These are phyloP conservation scores for Botrytis squamosa DNA, from an alignment of 2,329 filamentous ascomycete species.

Conservation along the genomic window DNA sequence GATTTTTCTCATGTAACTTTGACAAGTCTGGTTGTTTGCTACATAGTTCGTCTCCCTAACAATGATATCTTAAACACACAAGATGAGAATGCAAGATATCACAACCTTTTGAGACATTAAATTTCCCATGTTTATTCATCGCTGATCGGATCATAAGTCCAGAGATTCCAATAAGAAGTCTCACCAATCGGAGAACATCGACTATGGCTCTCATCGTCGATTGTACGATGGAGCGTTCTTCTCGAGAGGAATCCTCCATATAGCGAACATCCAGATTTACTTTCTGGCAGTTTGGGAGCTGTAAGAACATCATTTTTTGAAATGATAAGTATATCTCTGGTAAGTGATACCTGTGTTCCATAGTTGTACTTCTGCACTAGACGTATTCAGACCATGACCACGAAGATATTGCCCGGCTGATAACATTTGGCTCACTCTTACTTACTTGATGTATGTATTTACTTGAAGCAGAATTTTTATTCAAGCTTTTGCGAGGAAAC, in stretches of 20 bases:
- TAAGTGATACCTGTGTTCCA: background rate
- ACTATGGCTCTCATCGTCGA: background rate
- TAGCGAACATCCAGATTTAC: background rate
- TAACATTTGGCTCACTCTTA: background rate
- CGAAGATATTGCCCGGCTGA: background rate
- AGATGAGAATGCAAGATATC: background rate
- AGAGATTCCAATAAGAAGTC: too few species aligned
- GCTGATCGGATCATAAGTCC: background rate
- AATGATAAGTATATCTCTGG: background rate
- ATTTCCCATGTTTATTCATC: background rate
- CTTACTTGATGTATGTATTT: background rate
- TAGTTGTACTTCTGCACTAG: background rate
- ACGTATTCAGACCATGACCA: background rate
- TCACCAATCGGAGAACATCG: background rate
- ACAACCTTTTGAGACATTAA: background rate
- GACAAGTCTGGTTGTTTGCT: background rate
- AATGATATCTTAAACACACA: background rate
- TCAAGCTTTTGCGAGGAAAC: background rate
- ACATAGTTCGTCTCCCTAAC: background rate
- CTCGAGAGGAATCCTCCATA: background rate
- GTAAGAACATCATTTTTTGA: background rate
- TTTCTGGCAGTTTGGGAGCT: background rate
- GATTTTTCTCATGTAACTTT: background rate
- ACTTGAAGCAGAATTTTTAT: background rate
- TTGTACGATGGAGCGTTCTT: background rate